These are phyloP conservation scores for Aureobasidium pullulans DNA, from an alignment of 2,329 filamentous ascomycete genomes.

Conservation along the genomic window DNA sequence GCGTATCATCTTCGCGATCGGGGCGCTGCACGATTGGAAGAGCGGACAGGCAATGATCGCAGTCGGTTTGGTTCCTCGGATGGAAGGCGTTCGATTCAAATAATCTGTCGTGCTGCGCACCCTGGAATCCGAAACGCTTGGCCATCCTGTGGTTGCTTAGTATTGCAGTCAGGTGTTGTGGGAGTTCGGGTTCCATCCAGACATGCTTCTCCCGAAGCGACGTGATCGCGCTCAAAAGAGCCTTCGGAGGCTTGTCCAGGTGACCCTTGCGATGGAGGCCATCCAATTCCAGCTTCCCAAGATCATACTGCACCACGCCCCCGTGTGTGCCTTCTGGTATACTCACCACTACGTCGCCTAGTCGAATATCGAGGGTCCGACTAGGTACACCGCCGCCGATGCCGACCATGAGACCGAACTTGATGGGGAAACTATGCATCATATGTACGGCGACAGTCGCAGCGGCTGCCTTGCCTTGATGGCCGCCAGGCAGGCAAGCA, in stretches of 20 bases:
- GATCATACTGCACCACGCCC: slow-evolving; percentile 23
- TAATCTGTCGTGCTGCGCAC: not conserved
- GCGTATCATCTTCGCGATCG: not conserved
- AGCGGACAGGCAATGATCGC: not conserved
- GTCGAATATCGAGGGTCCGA: slow-evolving; percentile 17
- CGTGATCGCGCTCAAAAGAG: slow-evolving; percentile 21
- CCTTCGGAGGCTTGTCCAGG: slow-evolving; percentile 18
- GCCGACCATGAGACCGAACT: slow-evolving; percentile 20
- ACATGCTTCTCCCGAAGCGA: slow-evolving; percentile 20
- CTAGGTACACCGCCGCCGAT: slow-evolving; percentile 20
- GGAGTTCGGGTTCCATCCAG: not conserved
- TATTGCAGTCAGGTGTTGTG: not conserved
- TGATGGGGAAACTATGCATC: slow-evolving; percentile 14
- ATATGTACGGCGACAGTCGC: slow-evolving; percentile 16
- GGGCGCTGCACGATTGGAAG: not conserved
- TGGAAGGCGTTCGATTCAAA: not conserved
- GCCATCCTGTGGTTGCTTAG: not conserved
- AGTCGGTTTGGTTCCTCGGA: not conserved
- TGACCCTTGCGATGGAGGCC: slow-evolving; percentile 16
- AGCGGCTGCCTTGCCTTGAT: slow-evolving; percentile 15
- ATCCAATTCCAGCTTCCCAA: slow-evolving; percentile 16
- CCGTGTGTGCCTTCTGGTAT: slow-evolving; percentile 16
- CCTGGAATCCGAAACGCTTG: not conserved
- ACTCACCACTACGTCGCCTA: slow-evolving; percentile 23
- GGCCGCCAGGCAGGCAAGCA: slow-evolving; percentile 17